Conservation (phyloP, 345 rosid genomes). For the Carallia pectinifolia region DNA sequence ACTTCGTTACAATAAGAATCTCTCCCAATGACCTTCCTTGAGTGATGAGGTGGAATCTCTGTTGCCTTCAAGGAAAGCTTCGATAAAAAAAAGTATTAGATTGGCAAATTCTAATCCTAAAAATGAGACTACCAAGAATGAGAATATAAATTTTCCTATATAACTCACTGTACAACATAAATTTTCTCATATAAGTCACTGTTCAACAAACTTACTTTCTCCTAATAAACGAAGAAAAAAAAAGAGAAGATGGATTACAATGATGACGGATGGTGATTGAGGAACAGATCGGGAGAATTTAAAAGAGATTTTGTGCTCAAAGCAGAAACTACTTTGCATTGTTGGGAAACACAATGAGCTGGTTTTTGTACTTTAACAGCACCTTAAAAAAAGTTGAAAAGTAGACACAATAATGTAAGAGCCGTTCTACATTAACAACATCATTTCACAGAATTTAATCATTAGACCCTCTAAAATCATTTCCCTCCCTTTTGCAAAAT, state of each 20-base stretch:
- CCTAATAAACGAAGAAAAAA: too few relatives aligned
- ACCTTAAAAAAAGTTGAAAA: slow-evolving; percentile 7
- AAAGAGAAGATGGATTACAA: slow-evolving; percentile 16
- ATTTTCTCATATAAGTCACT: too few relatives aligned
- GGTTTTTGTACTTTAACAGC: slow-evolving; percentile 29
- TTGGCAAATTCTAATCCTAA: too few relatives aligned
- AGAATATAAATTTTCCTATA: too few relatives aligned
- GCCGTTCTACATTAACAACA: slow-evolving; percentile 22
- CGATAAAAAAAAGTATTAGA: not conserved
- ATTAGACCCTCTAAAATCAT: slow-evolving; percentile 16
- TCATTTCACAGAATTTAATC: slow-evolving; percentile 33
- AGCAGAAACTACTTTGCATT: slow-evolving; percentile 23
- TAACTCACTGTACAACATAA: too few relatives aligned
- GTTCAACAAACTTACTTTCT: too few relatives aligned
- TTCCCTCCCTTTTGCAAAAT: slow-evolving; percentile 40
- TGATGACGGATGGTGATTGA: slow-evolving; percentile 28
- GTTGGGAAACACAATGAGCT: slow-evolving; percentile 35
- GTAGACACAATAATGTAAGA: not conserved
- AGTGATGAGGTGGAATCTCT: slow-evolving; percentile 22
- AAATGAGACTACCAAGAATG: too few relatives aligned
- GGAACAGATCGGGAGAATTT: slow-evolving; percentile 19
- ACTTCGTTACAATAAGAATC: slow-evolving; percentile 7
- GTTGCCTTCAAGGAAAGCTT: slow-evolving; percentile 24
- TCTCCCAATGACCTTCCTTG: slow-evolving; percentile 17
- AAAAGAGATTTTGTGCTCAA: slow-evolving; percentile 31